Conservation (phyloP, 1,139 yeast species). For the Protomyces inouyei region DNA sequence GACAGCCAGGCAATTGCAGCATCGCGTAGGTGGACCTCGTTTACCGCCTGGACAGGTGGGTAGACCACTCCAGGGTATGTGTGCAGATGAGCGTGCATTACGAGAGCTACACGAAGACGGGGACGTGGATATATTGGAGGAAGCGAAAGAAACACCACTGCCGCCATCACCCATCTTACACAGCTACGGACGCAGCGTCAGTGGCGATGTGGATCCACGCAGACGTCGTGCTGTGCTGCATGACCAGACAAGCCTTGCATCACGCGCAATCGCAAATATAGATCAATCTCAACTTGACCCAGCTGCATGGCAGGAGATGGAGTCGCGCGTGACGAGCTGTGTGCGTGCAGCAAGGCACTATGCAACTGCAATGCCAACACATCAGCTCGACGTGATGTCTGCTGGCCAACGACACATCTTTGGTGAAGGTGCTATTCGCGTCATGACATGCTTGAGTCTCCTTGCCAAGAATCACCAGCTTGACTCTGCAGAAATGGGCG, state of each 20-base stretch:
- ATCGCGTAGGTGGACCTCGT: background rate
- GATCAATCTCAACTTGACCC: background rate
- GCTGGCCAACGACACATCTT: background rate
- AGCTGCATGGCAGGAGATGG: background rate
- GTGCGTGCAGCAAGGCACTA: conserved; percentile 10
- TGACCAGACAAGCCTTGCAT: background rate
- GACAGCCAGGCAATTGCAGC: background rate
- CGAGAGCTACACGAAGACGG: background rate
- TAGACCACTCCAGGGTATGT: background rate
- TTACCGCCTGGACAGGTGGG: background rate
- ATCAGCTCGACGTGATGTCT: background rate
- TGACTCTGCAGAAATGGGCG: background rate
- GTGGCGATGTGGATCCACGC: conserved; percentile 12
- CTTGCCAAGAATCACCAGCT: background rate
- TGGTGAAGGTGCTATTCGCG: conserved; percentile 15
- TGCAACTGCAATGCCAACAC: conserved; percentile 6
- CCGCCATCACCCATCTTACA: conserved; percentile 10
- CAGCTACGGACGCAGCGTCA: conserved; percentile 1
- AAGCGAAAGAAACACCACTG: conserved; percentile 3
- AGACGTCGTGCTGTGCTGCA: background rate
- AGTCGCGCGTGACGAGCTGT: background rate
- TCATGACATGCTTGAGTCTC: background rate
- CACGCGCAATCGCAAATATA: background rate
- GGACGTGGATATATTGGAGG: background rate
- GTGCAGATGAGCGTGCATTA: background rate